These are phyloP conservation scores for Croton setiger DNA, from an alignment of 441 rosid genomes.

Conservation along the genomic window DNA sequence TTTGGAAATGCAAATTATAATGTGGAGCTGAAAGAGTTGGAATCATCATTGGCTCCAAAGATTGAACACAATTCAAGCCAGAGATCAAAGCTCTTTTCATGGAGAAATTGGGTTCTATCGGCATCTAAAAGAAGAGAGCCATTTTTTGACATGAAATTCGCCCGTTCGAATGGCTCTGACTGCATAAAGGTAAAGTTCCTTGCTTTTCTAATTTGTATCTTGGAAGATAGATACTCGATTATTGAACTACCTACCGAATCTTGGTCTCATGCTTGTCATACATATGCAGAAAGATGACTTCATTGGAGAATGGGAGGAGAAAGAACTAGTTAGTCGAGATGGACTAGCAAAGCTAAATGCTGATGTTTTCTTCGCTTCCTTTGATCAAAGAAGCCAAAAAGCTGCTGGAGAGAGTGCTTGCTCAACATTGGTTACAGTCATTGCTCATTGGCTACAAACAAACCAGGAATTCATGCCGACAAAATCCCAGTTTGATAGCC, in stretches of 20 bases:
- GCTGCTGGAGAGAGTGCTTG: conserved; percentile 72
- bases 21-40: not conserved
- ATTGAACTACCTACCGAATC: too few relatives aligned
- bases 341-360: conserved; percentile 39
- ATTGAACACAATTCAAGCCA: conserved; percentile 10
- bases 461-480: conserved; percentile 41
- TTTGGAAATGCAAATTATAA: not conserved
- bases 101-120: conserved; percentile 25
- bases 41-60: not conserved
- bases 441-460: conserved; percentile 56
- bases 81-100: conserved; percentile 15
- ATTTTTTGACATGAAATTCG: not conserved
- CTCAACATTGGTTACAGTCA: conserved; percentile 40
- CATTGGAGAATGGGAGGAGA: conserved; percentile 31
- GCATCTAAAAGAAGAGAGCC: conserved; percentile 13
- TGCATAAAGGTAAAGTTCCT: too few relatives aligned
- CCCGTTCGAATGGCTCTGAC: too few relatives aligned
- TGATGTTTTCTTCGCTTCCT: conserved; percentile 53
- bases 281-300: conserved; percentile 3
- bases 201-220: too few relatives aligned
- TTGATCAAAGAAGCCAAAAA: conserved; percentile 57
- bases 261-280: not conserved
- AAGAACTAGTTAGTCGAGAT: conserved; percentile 39
- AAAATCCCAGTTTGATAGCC: conserved; percentile 42
- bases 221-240: too few relatives aligned